Base-by-base conservation (phyloP, 2,329 filamentous ascomycete species). In the Cladosporium sphaerospermum region DNA sequence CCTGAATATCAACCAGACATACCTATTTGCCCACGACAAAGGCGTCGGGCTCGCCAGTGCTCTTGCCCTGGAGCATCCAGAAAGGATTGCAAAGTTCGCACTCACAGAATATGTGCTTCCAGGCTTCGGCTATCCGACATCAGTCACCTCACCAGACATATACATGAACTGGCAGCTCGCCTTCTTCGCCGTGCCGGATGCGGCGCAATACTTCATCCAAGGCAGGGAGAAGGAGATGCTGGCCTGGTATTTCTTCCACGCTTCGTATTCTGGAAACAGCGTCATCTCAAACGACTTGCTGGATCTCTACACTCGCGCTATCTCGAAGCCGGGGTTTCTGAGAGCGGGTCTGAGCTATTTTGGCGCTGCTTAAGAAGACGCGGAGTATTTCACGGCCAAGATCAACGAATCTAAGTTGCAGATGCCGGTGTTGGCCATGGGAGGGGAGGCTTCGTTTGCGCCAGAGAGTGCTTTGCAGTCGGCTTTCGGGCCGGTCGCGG, bases 241-340 rank as follows among this genome's bases (percentile, higher is more conserved):
- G 1, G 57, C 67, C 13, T 76, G 74, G 75, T 77, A 75, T 46
- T 76, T 76, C 53, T 76, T 64, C 53, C 74, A 77, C 33, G 64
- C 64, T 0, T 70, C 66, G 14, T 77, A 76, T 56, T 69, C 71
- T 0, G 73, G 74, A 0, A 60, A 60, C 1, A 59, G 67, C 33
- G 62, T 67, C 1, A 66, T 76, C 10, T 66, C 66, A 1, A 66
- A 71, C 36, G 71, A 74, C 10, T 67, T 69, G 1, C 57, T 76
- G 0, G 67, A 70, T 33, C 61, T 64, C 13, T 76, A 74, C 42
- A 64, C 72, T 0, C 65, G 55, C 9, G 65, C 65, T 13, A 71
- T 76, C n/a, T 62, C 67, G 0, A 76, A 75, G 56, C 71, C 73
- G 0, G 73, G 73, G 0, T 76, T 75, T 46, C 51, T 76, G 14